A percentile compares a stretch with the other conserved stretches of the same genome.
Conservation (phyloP, 305 asterid genomes). For the Solanum chacoense region DNA sequence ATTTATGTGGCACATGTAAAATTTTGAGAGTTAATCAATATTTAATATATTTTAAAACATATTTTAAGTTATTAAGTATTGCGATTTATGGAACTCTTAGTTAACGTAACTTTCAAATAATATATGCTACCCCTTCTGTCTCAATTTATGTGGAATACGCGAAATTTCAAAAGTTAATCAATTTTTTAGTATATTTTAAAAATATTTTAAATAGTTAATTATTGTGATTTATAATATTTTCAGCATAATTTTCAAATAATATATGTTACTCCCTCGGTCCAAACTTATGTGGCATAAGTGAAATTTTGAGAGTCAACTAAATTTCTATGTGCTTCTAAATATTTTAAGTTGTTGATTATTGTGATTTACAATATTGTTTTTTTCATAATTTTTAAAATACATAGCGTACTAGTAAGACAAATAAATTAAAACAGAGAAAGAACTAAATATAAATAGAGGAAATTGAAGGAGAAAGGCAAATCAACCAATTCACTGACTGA, state of each 20-base stretch:
- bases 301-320: neutral
- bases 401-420: neutral
- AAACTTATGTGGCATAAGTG: neutral
- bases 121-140: neutral
- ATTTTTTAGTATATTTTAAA: too few species aligned
- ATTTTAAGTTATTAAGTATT: neutral
- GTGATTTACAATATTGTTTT: neutral
- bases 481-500: neutral
- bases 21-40: neutral
- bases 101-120: neutral
- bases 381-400: neutral
- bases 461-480: neutral
- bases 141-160: neutral
- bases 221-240: neutral
- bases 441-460: neutral
- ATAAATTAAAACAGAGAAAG: neutral
- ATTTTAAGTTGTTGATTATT: neutral
- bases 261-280: neutral
- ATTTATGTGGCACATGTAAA: neutral
- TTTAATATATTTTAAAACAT: too few species aligned
- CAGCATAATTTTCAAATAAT: neutral
- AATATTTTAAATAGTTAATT: neutral
- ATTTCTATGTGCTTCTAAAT: neutral
- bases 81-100: neutral
- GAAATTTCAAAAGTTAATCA: neutral